Evolutionary conservation across 257 asterid genomes (phyloP).

Genomic region (Cruciata laevipes): DNA sequence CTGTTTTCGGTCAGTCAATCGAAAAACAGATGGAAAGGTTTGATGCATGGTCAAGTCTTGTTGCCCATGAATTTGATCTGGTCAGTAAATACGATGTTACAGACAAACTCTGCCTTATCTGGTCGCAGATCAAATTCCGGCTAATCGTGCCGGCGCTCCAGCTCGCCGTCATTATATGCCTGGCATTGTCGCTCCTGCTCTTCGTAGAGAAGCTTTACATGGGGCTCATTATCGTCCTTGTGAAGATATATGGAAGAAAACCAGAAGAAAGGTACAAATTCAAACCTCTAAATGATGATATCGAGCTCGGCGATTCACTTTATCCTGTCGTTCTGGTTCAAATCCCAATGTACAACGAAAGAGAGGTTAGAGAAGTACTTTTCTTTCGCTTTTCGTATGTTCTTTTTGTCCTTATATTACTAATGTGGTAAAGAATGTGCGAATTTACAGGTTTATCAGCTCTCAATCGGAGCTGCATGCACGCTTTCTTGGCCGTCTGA

Average conservation of each 20-base stretch:
- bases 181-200: constrained; percentile 70
- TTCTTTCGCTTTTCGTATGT: not conserved
- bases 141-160: constrained; percentile 66
- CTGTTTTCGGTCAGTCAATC: not conserved
- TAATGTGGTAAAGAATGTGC: not conserved
- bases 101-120: constrained; percentile 40
- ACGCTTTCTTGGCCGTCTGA: constrained; percentile 94
- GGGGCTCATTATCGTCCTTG: constrained; percentile 54
- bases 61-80: constrained; percentile 36
- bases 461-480: constrained; percentile 95
- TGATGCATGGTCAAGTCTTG: constrained; percentile 14
- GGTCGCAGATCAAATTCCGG: constrained; percentile 75
- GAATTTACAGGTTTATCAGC: constrained; percentile 78
- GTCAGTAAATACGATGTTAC: constrained; percentile 46
- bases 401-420: not conserved
- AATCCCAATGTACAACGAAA: constrained; percentile 95
- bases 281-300: constrained; percentile 74
- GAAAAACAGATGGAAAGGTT: constrained; percentile 50
- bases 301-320: constrained; percentile 70
- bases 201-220: constrained; percentile 80
- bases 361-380: constrained; percentile 43
- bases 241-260: constrained; percentile 55
- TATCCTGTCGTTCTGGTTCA: constrained; percentile 89
- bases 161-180: constrained; percentile 43
- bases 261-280: constrained; percentile 74